A percentile compares a stretch with the other conserved stretches of the same genome.
Conservation (phyloP, 805 yeast species). For the Candida broadrunensis region DNA sequence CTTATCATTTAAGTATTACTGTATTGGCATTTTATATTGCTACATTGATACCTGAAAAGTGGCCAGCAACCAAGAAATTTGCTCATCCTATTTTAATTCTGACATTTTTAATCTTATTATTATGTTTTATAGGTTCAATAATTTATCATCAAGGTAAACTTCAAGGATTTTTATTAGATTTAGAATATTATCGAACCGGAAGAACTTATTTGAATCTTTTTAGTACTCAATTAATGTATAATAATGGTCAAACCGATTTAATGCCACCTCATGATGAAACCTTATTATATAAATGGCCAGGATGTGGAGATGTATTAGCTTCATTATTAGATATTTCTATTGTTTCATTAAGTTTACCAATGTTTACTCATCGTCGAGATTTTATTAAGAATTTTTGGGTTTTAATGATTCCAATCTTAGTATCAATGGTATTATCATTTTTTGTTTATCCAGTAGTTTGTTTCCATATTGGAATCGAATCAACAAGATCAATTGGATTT, state of each 20-base stretch:
- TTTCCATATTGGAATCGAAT: slow-evolving; percentile 59
- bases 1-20: slow-evolving; percentile 60
- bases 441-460: slow-evolving; percentile 72
- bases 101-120: slow-evolving; percentile 60
- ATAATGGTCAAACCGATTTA: slow-evolving; percentile 21
- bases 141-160: slow-evolving; percentile 41
- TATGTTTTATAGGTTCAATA: slow-evolving; percentile 58
- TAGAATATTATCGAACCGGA: slow-evolving; percentile 65
- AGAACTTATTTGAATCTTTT: slow-evolving; percentile 61
- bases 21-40: slow-evolving; percentile 55
- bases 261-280: slow-evolving; percentile 18
- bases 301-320: slow-evolving; percentile 74
- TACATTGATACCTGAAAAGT: slow-evolving; percentile 40
- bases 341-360: slow-evolving; percentile 71
- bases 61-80: slow-evolving; percentile 46
- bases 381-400: slow-evolving; percentile 55
- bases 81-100: slow-evolving; percentile 73
- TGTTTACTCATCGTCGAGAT: slow-evolving; percentile 71
- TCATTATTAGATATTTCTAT: slow-evolving; percentile 76
- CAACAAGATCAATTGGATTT: slow-evolving; percentile 65
- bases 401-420: slow-evolving; percentile 56
- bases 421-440: slow-evolving; percentile 55
- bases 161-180: slow-evolving; percentile 49
- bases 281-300: slow-evolving; percentile 54
- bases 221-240: slow-evolving; percentile 29